Base-by-base conservation (phyloP, 257 asterid species). In the Fraxinus americana region DNA sequence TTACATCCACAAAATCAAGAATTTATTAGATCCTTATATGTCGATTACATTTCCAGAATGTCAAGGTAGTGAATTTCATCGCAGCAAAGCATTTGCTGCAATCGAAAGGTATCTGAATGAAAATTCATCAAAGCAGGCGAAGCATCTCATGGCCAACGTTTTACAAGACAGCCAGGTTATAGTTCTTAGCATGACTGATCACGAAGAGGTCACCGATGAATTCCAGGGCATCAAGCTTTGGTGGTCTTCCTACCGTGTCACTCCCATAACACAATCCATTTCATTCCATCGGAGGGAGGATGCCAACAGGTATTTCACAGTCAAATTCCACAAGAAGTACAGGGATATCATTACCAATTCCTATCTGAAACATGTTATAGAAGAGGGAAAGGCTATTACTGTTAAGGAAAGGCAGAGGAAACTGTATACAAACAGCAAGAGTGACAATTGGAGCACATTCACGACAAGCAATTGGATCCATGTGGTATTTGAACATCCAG, bases 401-500 rank as follows among this genome's bases (percentile, higher is more conserved):
- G 6, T 63, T 3, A 63, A 63, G 69, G 34, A 63, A 27, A 73
- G 78, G 78, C 68, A 79, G 65, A 73, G 78, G 66, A 79, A 79
- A 50, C 78, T 78, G 5, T 72, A 57, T 21, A 36, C 72, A 1
- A 78, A 78, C 16, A 78, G 25, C 25, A 8, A 30, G 4, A 34
- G 27, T 12, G 69, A 72, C 0, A 21, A 9, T 38, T 72, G 73
- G 74, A 19, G 36, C 2, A 14, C 23, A 59, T 79, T 11, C 59
- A 7, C 14, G 50, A 57, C 61, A 61, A 25, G 57, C n/a, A 71
- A 35, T 7, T 79, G 78, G 82, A 79, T 23, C 19, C 76, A 74
- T 38, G 78, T 80, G 0, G 34, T 17, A 70, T 80, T 80, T 27
- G 45, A 54, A 65, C 79, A 80, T 69, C 79, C 83, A 8, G 83